Evolutionary conservation across 208 protist species (phyloP).

Genomic region (Wallacemonas rigidus): DNA sequence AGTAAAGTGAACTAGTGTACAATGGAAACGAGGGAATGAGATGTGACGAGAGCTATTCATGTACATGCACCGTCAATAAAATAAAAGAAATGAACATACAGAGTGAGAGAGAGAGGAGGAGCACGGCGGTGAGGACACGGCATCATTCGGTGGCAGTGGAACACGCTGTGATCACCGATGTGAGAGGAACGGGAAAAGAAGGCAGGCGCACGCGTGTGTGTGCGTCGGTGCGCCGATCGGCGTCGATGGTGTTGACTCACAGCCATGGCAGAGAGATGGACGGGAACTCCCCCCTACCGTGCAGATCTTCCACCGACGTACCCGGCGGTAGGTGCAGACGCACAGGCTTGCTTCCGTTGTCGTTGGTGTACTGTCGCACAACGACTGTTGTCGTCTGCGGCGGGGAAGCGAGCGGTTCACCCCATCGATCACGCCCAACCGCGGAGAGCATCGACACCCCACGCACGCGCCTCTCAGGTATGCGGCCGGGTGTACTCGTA

Average conservation of each 20-base stretch:
- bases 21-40: no score
- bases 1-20: no score
- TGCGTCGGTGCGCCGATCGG: no score
- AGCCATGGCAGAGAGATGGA: constrained; percentile 11
- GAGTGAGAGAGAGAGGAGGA: no score
- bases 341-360: constrained; percentile 13
- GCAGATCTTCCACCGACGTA: constrained; percentile 3
- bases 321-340: constrained; percentile 7
- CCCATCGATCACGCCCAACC: constrained; percentile 1
- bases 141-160: no score
- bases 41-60: neutral
- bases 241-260: neutral
- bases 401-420: constrained; percentile 3
- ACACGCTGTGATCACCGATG: no score
- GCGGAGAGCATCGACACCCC: neutral
- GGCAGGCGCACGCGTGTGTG: no score
- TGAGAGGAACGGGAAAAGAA: no score
- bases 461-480: neutral
- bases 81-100: neutral
- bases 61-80: neutral
- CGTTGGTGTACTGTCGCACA: constrained; percentile 15
- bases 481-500: neutral
- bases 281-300: constrained; percentile 2
- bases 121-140: no score
- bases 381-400: constrained; percentile 8